Evolutionary conservation across 108 stramenopile species (phyloP), one percentile per base, ranked within the genome.

Genomic region (Fistulifera solaris): DNA sequence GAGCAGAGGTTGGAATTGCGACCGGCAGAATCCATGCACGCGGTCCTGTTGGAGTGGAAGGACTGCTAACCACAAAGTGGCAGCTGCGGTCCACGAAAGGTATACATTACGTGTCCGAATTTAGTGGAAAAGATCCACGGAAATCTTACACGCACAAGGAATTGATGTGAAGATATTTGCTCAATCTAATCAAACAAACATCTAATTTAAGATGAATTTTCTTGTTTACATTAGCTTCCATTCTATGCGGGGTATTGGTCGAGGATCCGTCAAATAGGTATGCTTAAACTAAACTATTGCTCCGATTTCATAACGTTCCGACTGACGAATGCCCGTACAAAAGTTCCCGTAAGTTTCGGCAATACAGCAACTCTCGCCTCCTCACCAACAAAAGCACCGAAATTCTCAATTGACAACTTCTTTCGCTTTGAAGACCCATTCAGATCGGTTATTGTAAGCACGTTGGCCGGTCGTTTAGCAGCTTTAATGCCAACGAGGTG

Each of bases 1-100:
- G 98, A 39, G 98, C 73, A 38, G 98, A 99, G 67, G 94, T 98
- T 44, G 98, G 98, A 10, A 95, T 99, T 44, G 88, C 89, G 17
- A 99, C 98, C 8, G 94, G 94, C 31, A 73, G 95, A 17, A 97
- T 98, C 49, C 97, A 98, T 68, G 83, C 96, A 11, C 83, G 98
- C 31, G 96, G 96, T 2, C 96, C 96, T 38, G 95, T 96, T 1
- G 98, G 98, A 7, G 96, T 99, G 15, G 96, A 98, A 66, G 96
- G 96, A 0, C 56, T 99, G 26, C 62, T 97, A 22, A 95, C 95
- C 11, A 93, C 93, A 24, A 99, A 99, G 62, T 99, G 95, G 95
- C 83, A 94, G 38, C 67, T 98, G 17, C 70, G 87, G 46, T 90
- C 89, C 6, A 27, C 56, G 19, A 61, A 64, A 31, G 67, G 60